These are phyloP conservation scores for Rhexocercosporidium sp. DNA, from an alignment of 2,329 filamentous ascomycete species.

Conservation along the genomic window DNA sequence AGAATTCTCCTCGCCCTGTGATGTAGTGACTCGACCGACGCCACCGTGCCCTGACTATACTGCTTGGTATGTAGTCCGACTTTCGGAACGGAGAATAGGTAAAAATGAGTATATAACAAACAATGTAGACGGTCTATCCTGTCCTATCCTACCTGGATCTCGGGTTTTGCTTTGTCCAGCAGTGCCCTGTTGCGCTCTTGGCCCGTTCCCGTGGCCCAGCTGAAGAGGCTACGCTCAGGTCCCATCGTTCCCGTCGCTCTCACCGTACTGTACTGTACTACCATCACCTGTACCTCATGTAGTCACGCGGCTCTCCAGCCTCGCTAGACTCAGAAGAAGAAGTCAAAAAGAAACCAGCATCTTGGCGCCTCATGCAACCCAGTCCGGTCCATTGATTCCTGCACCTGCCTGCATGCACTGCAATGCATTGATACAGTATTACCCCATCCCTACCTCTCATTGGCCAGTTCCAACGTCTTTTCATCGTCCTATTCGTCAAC, in stretches of 20 bases:
- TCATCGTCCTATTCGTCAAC: neutral
- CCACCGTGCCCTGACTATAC: constrained; percentile 5
- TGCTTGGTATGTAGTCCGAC: neutral
- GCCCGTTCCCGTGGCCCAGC: neutral
- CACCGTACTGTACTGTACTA: too few species aligned
- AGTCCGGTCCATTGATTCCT: neutral
- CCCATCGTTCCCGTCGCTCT: too few species aligned
- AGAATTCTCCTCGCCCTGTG: constrained; percentile 2
- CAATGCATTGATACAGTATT: constrained; percentile 6
- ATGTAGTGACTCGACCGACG: constrained; percentile 7
- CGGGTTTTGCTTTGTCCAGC: constrained; percentile 1
- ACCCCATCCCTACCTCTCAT: constrained; percentile 9
- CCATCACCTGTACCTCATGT: too few species aligned
- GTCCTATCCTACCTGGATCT: neutral
- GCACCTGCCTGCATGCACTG: neutral
- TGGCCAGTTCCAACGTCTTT: neutral
- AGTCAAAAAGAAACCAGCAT: neutral
- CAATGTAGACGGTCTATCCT: neutral
- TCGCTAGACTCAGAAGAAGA: neutral
- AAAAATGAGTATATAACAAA: too few species aligned
- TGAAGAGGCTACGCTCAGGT: neutral
- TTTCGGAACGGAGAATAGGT: neutral
- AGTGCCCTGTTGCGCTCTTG: neutral
- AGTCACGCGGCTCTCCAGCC: constrained; percentile 4
- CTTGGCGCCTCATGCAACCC: neutral